These are phyloP conservation scores for Euphorbia pulcherrima DNA, from an alignment of 345 rosid species.

Conservation along the genomic window DNA sequence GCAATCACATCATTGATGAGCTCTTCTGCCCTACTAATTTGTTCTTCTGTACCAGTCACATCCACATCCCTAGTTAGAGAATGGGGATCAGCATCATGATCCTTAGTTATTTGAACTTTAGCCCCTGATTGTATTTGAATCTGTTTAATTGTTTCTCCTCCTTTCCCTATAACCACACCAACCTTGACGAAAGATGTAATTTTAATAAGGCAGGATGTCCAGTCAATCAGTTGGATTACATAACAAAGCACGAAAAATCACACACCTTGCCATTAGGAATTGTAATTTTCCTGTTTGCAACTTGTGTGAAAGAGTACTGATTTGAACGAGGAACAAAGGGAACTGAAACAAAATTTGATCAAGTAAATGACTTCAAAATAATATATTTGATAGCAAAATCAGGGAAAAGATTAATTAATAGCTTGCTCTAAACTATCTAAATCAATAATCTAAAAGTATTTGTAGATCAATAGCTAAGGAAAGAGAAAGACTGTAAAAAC, in stretches of 20 bases:
- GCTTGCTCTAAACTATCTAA: background rate
- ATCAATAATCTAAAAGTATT: background rate
- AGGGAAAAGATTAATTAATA: background rate
- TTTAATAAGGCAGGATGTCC: background rate
- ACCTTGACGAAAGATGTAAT: constrained; percentile 11
- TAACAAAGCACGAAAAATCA: background rate
- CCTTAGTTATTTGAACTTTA: constrained; percentile 25
- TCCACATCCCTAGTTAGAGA: constrained; percentile 27
- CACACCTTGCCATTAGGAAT: constrained; percentile 31
- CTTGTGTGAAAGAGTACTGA: constrained; percentile 12
- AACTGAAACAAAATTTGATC: constrained; percentile 9
- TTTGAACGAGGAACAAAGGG: constrained; percentile 6
- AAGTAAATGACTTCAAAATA: background rate
- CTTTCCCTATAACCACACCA: constrained; percentile 31
- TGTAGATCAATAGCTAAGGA: background rate
- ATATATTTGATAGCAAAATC: background rate
- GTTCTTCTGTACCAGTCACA: constrained; percentile 23
- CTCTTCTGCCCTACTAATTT: constrained; percentile 26
- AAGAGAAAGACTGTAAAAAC: background rate
- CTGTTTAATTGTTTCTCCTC: constrained; percentile 26
- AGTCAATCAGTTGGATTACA: background rate
- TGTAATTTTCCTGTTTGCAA: constrained; percentile 10
- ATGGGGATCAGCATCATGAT: constrained; percentile 30
- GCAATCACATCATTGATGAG: constrained; percentile 23
- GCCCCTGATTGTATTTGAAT: constrained; percentile 27